phyloP scores from a whole-genome alignment of 495 filamentous ascomycete genomes.

The Clavariopsis aquatica region DNA sequence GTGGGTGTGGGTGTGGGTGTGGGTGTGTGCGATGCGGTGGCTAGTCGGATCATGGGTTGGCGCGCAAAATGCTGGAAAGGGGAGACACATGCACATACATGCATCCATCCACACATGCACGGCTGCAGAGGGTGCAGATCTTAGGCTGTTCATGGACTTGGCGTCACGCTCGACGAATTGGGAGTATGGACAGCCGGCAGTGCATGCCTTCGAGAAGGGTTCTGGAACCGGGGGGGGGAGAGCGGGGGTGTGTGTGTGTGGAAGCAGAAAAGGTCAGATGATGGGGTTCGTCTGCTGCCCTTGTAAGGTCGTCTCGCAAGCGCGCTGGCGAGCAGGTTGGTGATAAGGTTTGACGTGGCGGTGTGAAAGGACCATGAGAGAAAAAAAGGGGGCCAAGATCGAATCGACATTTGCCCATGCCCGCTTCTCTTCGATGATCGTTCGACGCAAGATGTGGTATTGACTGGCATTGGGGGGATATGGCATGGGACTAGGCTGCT shows the following conservation, averaged over 20 bases:
- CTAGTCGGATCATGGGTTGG: neutral
- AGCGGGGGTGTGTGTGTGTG: too few relatives aligned
- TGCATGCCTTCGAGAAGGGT: conserved; percentile 19
- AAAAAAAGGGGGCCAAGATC: too few relatives aligned
- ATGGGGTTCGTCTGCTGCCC: neutral
- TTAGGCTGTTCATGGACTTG: conserved; percentile 24
- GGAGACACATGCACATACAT: too few relatives aligned
- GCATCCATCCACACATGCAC: too few relatives aligned
- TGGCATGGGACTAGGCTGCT: neutral
- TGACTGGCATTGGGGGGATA: neutral
- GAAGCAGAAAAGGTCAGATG: neutral
- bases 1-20: neutral
- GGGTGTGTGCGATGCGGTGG: neutral
- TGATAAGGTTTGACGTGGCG: conserved; percentile 8
- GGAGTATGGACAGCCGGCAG: neutral
- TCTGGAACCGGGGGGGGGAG: neutral
- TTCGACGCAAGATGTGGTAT: neutral
- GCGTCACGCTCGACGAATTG: neutral
- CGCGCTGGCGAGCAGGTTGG: neutral
- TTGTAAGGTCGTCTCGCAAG: neutral
- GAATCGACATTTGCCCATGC: neutral
- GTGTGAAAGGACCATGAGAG: too few relatives aligned
- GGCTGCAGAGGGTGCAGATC: conserved; percentile 13
- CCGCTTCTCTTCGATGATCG: neutral
- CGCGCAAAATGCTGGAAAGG: neutral